Percentiles rank a stretch among this genome's conserved stretches.
Conservation (phyloP, 73 alveolate species). For the Diophrys sp. region DNA sequence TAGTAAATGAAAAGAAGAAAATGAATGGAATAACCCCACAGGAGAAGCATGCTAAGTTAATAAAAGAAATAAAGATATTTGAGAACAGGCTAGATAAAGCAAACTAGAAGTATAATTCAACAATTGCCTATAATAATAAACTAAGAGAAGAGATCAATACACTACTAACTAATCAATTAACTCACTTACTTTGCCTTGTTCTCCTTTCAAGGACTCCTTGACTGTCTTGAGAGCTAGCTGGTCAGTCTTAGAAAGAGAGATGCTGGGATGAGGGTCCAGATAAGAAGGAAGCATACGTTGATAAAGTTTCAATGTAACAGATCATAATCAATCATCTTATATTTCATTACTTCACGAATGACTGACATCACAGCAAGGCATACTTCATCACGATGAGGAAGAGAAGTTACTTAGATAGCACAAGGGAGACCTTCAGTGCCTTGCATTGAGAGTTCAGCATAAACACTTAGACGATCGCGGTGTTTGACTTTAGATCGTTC, state of each 20-base stretch:
- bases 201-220: too few relatives aligned
- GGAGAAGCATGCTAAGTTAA: conserved; percentile 60
- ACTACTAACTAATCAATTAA: too few relatives aligned
- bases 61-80: conserved; percentile 60
- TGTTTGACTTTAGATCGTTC: neutral
- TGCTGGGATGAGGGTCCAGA: too few relatives aligned
- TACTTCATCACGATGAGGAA: conserved; percentile 28
- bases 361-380: conserved; percentile 15
- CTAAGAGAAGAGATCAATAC: conserved; percentile 78
- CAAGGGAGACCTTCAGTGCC: conserved; percentile 26
- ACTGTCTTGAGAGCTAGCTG: too few relatives aligned
- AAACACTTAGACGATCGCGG: conserved; percentile 18
- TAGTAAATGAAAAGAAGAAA: conserved; percentile 40
- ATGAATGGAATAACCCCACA: conserved; percentile 66
- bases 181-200: too few relatives aligned
- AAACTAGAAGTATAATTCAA: conserved; percentile 76
- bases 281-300: too few relatives aligned
- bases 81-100: conserved; percentile 85
- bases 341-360: conserved; percentile 1
- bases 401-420: conserved; percentile 18
- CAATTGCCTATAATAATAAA: conserved; percentile 81
- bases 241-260: too few relatives aligned
- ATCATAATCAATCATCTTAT: too few relatives aligned
- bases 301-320: too few relatives aligned
- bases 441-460: conserved; percentile 7